Conservation (phyloP, 2,329 filamentous ascomycete species). For the Fusarium irregulare region DNA sequence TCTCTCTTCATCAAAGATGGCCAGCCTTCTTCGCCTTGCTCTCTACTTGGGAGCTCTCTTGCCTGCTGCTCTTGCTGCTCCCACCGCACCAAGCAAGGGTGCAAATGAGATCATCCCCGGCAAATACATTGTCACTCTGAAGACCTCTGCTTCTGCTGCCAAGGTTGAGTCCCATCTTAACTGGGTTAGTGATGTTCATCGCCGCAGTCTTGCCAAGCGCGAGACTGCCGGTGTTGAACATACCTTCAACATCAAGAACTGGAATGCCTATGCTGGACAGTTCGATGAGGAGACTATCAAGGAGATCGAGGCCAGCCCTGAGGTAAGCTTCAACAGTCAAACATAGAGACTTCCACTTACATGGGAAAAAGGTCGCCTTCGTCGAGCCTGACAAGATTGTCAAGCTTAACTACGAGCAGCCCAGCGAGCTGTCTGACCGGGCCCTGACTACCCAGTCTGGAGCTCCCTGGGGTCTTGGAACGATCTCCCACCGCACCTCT, state of each 20-base stretch:
- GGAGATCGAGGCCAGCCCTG: not conserved
- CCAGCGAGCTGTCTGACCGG: not conserved
- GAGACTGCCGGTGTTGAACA: not conserved
- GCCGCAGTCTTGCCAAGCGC: not conserved
- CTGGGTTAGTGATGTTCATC: not conserved
- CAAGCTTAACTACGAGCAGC: not conserved
- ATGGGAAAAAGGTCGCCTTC: not conserved
- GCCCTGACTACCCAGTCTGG: not conserved
- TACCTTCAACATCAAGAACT: slow-evolving; percentile 2
- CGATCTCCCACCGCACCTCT: not conserved
- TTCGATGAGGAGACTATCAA: slow-evolving; percentile 4
- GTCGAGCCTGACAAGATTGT: not conserved
- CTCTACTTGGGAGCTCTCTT: slow-evolving; percentile 1
- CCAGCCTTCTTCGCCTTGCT: not conserved
- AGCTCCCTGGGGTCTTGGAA: slow-evolving; percentile 1
- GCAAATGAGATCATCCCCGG: not conserved
- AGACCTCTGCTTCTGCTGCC: not conserved
- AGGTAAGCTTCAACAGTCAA: not conserved
- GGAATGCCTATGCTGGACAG: slow-evolving; percentile 2
- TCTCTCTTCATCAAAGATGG: not conserved
- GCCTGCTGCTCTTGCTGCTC: slow-evolving; percentile 2
- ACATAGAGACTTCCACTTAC: not conserved
- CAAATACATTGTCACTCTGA: not conserved
- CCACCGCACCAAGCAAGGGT: not conserved
- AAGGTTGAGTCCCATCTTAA: not conserved